These are phyloP conservation scores for Phytophthora podocarpi DNA, from an alignment of 352 stramenopile genomes.

Conservation along the genomic window DNA sequence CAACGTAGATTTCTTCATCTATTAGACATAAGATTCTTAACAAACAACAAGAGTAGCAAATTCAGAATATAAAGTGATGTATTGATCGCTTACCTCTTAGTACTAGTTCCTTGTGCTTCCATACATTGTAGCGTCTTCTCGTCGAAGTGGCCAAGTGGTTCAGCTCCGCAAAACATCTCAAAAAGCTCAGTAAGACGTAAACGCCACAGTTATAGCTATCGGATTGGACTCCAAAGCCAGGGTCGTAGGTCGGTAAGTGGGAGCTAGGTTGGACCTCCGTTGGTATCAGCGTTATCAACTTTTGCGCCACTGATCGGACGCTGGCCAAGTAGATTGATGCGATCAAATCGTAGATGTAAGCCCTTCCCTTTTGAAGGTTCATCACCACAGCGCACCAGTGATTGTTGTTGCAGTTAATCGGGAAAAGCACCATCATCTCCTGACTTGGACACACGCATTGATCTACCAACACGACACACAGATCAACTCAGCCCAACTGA, in stretches of 20 bases:
- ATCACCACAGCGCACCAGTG: slow-evolving; percentile 26
- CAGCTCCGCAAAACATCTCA: slow-evolving; percentile 7
- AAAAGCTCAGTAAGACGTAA: slow-evolving; percentile 16
- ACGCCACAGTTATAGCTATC: slow-evolving; percentile 22
- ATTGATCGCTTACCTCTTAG: no score
- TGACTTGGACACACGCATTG: neutral
- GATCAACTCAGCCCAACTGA: no score
- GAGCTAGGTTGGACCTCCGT: neutral
- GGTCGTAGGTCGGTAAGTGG: neutral
- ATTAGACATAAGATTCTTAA: no score
- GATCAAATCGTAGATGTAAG: slow-evolving; percentile 7
- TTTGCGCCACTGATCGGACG: slow-evolving; percentile 7
- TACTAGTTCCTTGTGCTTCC: no score
- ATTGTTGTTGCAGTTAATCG: slow-evolving; percentile 15
- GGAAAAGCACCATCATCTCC: neutral
- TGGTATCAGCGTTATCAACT: neutral
- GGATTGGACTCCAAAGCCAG: slow-evolving; percentile 1
- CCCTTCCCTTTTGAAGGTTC: neutral
- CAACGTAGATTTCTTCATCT: no score
- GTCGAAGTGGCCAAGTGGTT: no score
- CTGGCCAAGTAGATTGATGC: neutral
- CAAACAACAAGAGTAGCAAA: no score
- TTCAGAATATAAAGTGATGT: no score
- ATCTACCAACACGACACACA: no score
- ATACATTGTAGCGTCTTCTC: no score